These are phyloP conservation scores for Cucumis sativus DNA, from an alignment of 306 rosid genomes.

Conservation along the genomic window Cucumber_9930_V3 NC_026656.2:22298501-22299000, in stretches of 20 bases:
- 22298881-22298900: conserved; percentile 47
- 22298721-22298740: conserved; percentile 80
- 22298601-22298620: background rate
- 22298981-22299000: background rate
- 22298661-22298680: background rate
- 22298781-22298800: conserved; percentile 67
- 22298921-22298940: background rate
- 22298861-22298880: conserved; percentile 68
- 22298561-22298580: background rate
- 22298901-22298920: background rate
- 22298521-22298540: background rate
- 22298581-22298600: background rate
- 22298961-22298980: background rate
- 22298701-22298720: conserved; percentile 57
- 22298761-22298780: conserved; percentile 47
- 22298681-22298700: conserved; percentile 37
- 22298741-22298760: conserved; percentile 84
- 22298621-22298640: background rate
- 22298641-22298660: background rate
- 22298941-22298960: background rate
- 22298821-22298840: conserved; percentile 77
- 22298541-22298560: background rate
- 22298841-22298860: conserved; percentile 69
- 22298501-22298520: background rate
- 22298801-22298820: conserved; percentile 68